phyloP scores from a whole-genome alignment of 2,329 filamentous ascomycete genomes.

The Fusarium decemcellulare region DNA sequence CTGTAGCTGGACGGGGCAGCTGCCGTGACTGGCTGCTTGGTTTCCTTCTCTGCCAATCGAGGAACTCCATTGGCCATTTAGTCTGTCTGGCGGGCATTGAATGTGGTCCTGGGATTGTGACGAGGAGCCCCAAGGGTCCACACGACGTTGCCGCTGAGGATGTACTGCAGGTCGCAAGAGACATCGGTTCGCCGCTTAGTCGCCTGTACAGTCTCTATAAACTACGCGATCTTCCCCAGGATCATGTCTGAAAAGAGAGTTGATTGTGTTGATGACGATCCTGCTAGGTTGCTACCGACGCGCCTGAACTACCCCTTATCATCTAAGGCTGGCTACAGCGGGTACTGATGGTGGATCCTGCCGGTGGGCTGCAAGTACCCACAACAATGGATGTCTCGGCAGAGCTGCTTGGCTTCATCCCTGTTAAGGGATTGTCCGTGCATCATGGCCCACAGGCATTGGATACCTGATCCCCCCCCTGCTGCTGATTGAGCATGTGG shows the following conservation, averaged over 20 bases:
- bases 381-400: neutral
- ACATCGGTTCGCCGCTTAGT: neutral
- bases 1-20: neutral
- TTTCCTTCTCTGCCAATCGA: neutral
- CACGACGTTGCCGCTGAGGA: slow-evolving; percentile 1
- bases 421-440: neutral
- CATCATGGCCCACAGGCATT: slow-evolving; percentile 6
- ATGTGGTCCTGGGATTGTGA: neutral
- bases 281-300: too few species aligned
- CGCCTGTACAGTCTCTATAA: neutral
- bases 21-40: neutral
- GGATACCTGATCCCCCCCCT: neutral
- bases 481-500: too few species aligned
- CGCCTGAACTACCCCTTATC: too few species aligned
- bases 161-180: slow-evolving; percentile 1
- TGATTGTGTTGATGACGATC: too few species aligned
- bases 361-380: too few species aligned
- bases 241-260: neutral
- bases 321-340: too few species aligned
- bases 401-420: neutral
- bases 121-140: slow-evolving; percentile 1
- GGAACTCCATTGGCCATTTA: neutral
- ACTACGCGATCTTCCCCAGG: neutral
- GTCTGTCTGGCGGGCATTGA: neutral
- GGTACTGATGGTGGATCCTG: too few species aligned